Evolutionary conservation across 257 asterid genomes (phyloP).

Genomic region (Solanum appendiculatum): DNA sequence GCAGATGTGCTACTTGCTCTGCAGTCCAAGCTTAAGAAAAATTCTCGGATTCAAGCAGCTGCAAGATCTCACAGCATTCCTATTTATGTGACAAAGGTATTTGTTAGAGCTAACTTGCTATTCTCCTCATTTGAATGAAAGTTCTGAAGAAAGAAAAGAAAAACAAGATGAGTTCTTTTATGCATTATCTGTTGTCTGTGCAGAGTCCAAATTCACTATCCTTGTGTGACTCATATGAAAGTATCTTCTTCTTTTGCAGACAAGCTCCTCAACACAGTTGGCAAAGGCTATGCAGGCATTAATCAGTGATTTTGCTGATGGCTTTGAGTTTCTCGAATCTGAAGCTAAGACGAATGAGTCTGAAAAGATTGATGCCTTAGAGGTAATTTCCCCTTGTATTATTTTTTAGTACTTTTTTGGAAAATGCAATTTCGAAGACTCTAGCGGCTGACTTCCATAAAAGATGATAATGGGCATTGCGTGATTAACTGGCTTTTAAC

Average conservation of each 20-base stretch:
- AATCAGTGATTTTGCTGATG: constrained; percentile 50
- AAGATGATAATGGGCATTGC: neutral
- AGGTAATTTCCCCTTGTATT: constrained; percentile 35
- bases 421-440: neutral
- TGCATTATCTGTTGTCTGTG: neutral
- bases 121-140: neutral
- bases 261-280: constrained; percentile 60
- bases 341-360: constrained; percentile 58
- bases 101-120: neutral
- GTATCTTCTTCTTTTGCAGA: constrained; percentile 27
- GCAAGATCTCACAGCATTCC: constrained; percentile 87
- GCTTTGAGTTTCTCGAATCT: constrained; percentile 45
- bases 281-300: constrained; percentile 53
- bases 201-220: neutral
- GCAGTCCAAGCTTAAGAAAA: constrained; percentile 89
- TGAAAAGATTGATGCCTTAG: constrained; percentile 85
- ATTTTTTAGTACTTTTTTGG: neutral
- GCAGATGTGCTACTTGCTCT: constrained; percentile 81
- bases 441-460: neutral
- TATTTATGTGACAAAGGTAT: constrained; percentile 66
- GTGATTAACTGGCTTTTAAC: neutral
- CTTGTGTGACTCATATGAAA: neutral
- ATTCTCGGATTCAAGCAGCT: constrained; percentile 90
- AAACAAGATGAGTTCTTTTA: neutral
- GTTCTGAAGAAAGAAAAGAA: neutral